Conservation (phyloP, 169 alveolate species). For the Plasmodium sp. region DNA sequence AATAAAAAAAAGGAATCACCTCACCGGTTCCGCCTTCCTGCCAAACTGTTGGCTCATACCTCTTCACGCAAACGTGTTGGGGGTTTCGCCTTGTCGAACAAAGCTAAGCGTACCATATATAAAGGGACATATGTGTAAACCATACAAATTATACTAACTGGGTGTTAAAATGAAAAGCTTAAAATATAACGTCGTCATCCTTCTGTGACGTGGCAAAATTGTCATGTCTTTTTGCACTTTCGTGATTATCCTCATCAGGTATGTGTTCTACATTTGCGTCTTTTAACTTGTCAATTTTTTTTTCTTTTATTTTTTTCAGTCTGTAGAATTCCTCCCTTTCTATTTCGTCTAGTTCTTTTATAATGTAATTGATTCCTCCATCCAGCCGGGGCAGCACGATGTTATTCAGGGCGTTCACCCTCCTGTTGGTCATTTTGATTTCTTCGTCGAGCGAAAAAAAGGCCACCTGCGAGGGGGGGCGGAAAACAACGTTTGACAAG, state of each 20-base stretch:
- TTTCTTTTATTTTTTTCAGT: constrained; percentile 71
- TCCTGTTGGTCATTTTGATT: constrained; percentile 95
- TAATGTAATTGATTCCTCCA: constrained; percentile 92
- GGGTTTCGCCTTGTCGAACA: background rate
- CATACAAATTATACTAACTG: background rate
- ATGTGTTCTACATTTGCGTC: constrained; percentile 13
- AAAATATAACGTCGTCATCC: constrained; percentile 74
- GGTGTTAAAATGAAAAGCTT: background rate
- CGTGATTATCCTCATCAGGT: constrained; percentile 27
- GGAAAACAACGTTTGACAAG: background rate
- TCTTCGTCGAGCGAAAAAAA: constrained; percentile 95
- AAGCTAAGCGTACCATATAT: background rate
- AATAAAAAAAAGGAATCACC: background rate
- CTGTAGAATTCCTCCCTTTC: constrained; percentile 95
- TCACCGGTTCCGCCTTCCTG: background rate
- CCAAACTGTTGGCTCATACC: background rate
- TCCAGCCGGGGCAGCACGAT: constrained; percentile 95
- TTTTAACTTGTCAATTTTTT: constrained; percentile 50
- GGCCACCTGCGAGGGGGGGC: constrained; percentile 82
- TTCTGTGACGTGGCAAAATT: constrained; percentile 14
- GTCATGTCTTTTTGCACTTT: constrained; percentile 11
- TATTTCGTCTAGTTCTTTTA: constrained; percentile 95
- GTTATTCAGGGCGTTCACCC: constrained; percentile 97
- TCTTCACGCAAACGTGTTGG: background rate
- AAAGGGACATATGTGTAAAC: background rate